These are phyloP conservation scores for Ilex aquifolium DNA, from an alignment of 257 asterid genomes.

Conservation along the genomic window DNA sequence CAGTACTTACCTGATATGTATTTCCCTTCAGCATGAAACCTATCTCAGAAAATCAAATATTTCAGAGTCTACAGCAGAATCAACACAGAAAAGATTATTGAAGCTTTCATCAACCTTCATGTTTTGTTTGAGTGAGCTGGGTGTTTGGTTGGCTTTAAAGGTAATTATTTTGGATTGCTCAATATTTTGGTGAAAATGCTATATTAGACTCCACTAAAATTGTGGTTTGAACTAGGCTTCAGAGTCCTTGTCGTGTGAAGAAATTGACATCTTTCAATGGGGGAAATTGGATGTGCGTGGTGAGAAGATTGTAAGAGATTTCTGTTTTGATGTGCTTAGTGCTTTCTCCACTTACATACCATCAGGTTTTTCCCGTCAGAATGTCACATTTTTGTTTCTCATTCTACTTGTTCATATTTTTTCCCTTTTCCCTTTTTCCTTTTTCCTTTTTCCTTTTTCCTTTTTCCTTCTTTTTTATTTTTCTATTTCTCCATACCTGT, in stretches of 20 bases:
- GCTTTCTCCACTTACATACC: slow-evolving; percentile 39
- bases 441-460: background rate
- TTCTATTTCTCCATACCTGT: background rate
- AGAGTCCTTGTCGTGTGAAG: slow-evolving; percentile 38
- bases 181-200: background rate
- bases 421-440: too few species aligned
- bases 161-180: slow-evolving; percentile 41
- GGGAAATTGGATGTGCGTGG: slow-evolving; percentile 33
- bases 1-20: slow-evolving; percentile 11
- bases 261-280: slow-evolving; percentile 35
- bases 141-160: slow-evolving; percentile 71
- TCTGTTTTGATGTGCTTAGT: slow-evolving; percentile 44
- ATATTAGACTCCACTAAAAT: background rate
- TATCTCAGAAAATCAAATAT: slow-evolving; percentile 19
- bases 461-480: slow-evolving; percentile 1
- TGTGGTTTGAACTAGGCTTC: slow-evolving; percentile 52
- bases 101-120: slow-evolving; percentile 29
- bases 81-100: slow-evolving; percentile 37
- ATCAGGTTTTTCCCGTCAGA: slow-evolving; percentile 32
- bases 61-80: slow-evolving; percentile 27
- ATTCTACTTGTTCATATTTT: background rate
- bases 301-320: slow-evolving; percentile 34
- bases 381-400: too few species aligned
- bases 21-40: slow-evolving; percentile 37
- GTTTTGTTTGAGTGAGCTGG: slow-evolving; percentile 70